Evolutionary conservation across 2,329 filamentous ascomycete genomes (phyloP).

Genomic region (Alternaria consortialis): DNA sequence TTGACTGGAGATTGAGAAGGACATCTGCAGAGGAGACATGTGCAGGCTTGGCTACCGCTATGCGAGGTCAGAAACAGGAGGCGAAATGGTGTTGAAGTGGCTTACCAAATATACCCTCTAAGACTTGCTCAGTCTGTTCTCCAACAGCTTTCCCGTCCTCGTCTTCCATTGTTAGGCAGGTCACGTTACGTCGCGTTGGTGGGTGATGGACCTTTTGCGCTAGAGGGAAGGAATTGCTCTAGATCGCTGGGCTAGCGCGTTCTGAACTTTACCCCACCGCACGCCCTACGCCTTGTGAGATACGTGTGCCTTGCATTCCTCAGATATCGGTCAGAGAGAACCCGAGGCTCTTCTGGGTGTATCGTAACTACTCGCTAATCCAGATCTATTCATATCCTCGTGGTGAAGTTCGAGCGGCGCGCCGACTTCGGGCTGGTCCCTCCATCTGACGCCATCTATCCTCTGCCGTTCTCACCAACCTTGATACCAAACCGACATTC

Average conservation of each 20-base stretch:
- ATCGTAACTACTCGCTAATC: not conserved
- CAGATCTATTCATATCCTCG: not conserved
- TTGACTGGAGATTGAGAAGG: slow-evolving; percentile 32
- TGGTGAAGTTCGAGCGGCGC: not conserved
- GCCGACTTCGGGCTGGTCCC: slow-evolving; percentile 8
- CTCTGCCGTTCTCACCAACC: not conserved
- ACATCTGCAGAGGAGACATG: slow-evolving; percentile 34
- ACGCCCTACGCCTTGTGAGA: slow-evolving; percentile 18
- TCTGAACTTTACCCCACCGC: not conserved
- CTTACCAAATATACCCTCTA: slow-evolving; percentile 39
- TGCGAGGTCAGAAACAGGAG: not conserved
- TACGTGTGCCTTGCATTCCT: not conserved
- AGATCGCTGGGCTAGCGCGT: slow-evolving; percentile 7
- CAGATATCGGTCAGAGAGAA: not conserved
- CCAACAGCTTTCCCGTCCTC: not conserved
- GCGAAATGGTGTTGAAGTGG: not conserved
- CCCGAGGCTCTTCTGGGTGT: not conserved
- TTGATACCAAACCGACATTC: not conserved
- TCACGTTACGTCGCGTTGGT: slow-evolving; percentile 8
- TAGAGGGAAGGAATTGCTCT: slow-evolving; percentile 8
- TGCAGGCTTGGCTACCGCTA: slow-evolving; percentile 37
- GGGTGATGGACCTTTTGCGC: not conserved
- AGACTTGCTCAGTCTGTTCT: slow-evolving; percentile 9
- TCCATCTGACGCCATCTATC: not conserved
- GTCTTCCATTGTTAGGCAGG: slow-evolving; percentile 4